These are phyloP conservation scores for Ustilago tritici DNA, from an alignment of 1,284 basidiomycete genomes.

Conservation along the genomic window DNA sequence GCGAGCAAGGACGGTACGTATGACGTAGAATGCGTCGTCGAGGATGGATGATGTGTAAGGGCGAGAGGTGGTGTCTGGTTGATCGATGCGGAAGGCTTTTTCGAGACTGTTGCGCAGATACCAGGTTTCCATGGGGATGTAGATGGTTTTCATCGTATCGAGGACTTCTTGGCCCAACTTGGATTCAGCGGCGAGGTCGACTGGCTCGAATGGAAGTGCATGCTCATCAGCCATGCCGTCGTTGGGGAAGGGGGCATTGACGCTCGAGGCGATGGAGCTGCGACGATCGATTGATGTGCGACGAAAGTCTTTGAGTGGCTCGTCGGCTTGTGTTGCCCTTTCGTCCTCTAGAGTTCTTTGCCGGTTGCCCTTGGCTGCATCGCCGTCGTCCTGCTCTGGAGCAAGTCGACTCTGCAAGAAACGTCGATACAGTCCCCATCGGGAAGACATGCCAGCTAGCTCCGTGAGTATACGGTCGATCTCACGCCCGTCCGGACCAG, in stretches of 20 bases:
- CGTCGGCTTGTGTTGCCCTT: conserved; percentile 35
- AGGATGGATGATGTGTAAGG: conserved; percentile 64
- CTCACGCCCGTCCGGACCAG: conserved; percentile 83
- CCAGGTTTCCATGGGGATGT: conserved; percentile 91
- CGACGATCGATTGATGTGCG: conserved; percentile 47
- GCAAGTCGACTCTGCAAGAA: conserved; percentile 82
- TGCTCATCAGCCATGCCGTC: conserved; percentile 9
- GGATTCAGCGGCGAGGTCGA: conserved; percentile 72
- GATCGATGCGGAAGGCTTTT: conserved; percentile 72
- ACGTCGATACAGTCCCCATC: conserved; percentile 90
- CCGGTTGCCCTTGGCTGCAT: neutral
- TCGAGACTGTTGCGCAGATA: conserved; percentile 88
- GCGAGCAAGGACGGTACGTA: conserved; percentile 61
- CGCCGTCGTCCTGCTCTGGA: conserved; percentile 69
- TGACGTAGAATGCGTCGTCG: conserved; percentile 68
- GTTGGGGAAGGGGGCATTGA: neutral
- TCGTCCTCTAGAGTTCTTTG: conserved; percentile 25
- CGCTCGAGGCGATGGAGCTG: conserved; percentile 29
- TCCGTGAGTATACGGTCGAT: conserved; percentile 89
- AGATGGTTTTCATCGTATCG: conserved; percentile 76
- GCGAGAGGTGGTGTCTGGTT: conserved; percentile 49
- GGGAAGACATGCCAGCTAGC: conserved; percentile 85
- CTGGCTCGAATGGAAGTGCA: neutral
- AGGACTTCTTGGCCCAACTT: conserved; percentile 77
- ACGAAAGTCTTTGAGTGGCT: conserved; percentile 48